Evolutionary conservation across 495 filamentous ascomycete species (phyloP).

Genomic region (Pyronema domesticum): DNA sequence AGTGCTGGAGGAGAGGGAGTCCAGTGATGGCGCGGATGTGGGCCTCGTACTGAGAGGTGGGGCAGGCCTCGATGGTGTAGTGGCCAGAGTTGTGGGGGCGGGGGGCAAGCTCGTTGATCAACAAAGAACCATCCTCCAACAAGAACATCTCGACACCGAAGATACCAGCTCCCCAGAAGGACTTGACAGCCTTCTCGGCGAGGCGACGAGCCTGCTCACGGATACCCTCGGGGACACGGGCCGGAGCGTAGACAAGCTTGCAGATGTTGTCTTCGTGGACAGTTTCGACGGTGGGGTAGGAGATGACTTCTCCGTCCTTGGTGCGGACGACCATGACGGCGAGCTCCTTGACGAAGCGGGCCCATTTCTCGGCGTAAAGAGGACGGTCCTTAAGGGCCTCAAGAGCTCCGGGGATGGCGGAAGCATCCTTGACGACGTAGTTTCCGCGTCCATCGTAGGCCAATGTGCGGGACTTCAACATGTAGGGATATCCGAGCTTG

Average conservation of each 20-base stretch:
- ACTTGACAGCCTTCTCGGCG: conserved; percentile 58
- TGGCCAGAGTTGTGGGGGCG: conserved; percentile 93
- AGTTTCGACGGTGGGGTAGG: conserved; percentile 85
- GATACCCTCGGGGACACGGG: conserved; percentile 47
- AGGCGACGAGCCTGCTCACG: conserved; percentile 52
- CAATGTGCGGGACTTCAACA: conserved; percentile 85
- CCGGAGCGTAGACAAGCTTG: conserved; percentile 79
- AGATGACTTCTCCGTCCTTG: conserved; percentile 50
- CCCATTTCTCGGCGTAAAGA: conserved; percentile 86
- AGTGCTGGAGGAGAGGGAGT: conserved; percentile 46
- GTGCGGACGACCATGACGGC: conserved; percentile 92
- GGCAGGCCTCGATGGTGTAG: conserved; percentile 89
- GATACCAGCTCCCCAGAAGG: conserved; percentile 73
- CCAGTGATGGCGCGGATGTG: conserved; percentile 77
- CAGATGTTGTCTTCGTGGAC: conserved; percentile 90
- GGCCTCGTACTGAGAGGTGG: conserved; percentile 71
- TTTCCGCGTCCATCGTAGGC: conserved; percentile 94
- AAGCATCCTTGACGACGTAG: conserved; percentile 48
- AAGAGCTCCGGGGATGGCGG: conserved; percentile 51
- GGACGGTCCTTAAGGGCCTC: conserved; percentile 49
- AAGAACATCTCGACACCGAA: conserved; percentile 97
- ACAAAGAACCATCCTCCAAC: conserved; percentile 50
- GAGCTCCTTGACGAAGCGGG: conserved; percentile 66
- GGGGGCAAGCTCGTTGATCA: conserved; percentile 90
- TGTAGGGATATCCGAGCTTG: conserved; percentile 66